Evolutionary conservation across 495 filamentous ascomycete genomes (phyloP).

Genomic region (Tuber magnatum): DNA sequence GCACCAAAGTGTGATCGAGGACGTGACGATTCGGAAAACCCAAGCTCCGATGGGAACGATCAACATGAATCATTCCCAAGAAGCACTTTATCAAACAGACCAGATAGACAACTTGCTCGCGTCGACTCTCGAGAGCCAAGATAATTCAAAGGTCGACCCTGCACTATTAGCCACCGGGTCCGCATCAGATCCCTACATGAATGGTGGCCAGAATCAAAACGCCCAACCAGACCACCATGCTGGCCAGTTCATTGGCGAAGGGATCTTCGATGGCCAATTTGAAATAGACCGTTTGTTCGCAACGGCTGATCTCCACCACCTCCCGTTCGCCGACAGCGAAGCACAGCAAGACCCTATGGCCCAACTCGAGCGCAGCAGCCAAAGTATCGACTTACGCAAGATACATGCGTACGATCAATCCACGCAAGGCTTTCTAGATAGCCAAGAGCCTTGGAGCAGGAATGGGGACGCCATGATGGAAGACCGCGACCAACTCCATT

Average conservation of each 20-base stretch:
- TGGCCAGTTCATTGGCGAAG: conserved; percentile 23
- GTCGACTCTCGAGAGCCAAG: conserved; percentile 21
- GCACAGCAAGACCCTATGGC: conserved; percentile 14
- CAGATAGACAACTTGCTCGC: conserved; percentile 20
- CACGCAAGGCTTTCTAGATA: conserved; percentile 38
- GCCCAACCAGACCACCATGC: conserved; percentile 15
- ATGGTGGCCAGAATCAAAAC: conserved; percentile 16
- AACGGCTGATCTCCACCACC: conserved; percentile 22
- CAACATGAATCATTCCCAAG: conserved; percentile 10
- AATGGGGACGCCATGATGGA: conserved; percentile 22
- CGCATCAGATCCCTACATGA: conserved; percentile 6
- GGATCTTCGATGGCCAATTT: conserved; percentile 33
- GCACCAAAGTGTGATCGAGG: conserved; percentile 46
- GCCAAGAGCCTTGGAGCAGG: conserved; percentile 32
- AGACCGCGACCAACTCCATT: conserved; percentile 31
- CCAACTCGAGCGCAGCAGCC: conserved; percentile 11
- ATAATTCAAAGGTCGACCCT: conserved; percentile 42
- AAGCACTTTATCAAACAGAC: conserved; percentile 24
- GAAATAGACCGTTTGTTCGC: conserved; percentile 36
- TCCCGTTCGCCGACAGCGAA: conserved; percentile 27
- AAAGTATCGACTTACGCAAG: conserved; percentile 28
- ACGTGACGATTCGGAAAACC: conserved; percentile 49
- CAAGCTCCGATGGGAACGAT: conserved; percentile 39
- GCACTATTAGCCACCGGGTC: conserved; percentile 27
- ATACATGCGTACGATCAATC: conserved; percentile 36